Conservation (phyloP, 176 grass and related monocot genomes). For the Carex cristatella region DNA sequence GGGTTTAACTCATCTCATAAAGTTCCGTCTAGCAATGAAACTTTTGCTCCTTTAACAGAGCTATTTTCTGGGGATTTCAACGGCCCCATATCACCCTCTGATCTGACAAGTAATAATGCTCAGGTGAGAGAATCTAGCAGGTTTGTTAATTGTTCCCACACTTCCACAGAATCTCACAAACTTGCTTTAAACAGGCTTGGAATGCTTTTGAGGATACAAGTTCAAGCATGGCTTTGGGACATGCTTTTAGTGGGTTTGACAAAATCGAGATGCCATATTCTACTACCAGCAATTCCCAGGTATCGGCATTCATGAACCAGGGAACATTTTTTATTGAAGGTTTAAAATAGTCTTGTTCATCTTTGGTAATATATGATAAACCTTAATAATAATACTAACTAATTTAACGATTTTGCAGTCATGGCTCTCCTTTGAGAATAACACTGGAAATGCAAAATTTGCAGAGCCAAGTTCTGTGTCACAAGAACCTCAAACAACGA, state of each 20-base stretch:
- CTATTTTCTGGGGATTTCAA: slow-evolving; percentile 17
- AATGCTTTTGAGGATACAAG: slow-evolving; percentile 28
- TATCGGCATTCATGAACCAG: neutral
- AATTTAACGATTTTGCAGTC: slow-evolving; percentile 30
- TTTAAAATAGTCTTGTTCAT: neutral
- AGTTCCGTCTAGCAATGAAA: slow-evolving; percentile 24
- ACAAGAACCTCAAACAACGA: slow-evolving; percentile 5
- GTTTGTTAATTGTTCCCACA: slow-evolving; percentile 8
- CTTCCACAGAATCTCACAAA: neutral
- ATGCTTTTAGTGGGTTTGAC: slow-evolving; percentile 23
- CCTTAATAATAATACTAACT: neutral
- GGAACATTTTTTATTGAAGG: neutral
- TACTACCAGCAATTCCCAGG: slow-evolving; percentile 29
- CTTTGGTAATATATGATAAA: neutral
- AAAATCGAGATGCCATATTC: slow-evolving; percentile 24
- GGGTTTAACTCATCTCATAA: neutral
- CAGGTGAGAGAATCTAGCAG: slow-evolving; percentile 38
- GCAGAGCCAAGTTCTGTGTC: slow-evolving; percentile 18
- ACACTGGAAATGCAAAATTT: slow-evolving; percentile 17
- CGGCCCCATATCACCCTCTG: slow-evolving; percentile 22
- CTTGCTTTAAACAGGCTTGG: slow-evolving; percentile 34
- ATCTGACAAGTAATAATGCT: slow-evolving; percentile 26
- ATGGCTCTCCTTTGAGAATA: slow-evolving; percentile 68
- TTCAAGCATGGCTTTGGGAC: slow-evolving; percentile 3
- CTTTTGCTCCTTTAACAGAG: slow-evolving; percentile 29